A percentile compares a stretch with the other conserved stretches of the same genome.
phyloP scores from a whole-genome alignment of 2,329 filamentous ascomycete species.

The Dothiorella sarmentorum region DNA sequence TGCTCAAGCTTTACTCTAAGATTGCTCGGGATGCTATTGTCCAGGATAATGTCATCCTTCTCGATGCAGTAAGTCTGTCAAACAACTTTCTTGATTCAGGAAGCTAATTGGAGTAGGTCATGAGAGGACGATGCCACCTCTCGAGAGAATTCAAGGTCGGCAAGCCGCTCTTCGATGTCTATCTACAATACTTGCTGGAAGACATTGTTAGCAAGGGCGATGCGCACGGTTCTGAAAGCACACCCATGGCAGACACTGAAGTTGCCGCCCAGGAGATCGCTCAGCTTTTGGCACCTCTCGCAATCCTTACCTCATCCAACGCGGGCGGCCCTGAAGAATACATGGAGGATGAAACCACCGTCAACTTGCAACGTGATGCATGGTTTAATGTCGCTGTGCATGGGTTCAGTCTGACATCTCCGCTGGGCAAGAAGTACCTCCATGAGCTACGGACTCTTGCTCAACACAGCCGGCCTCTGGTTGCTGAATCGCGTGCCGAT shows the following conservation, averaged over 20 bases:
- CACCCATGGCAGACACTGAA: slow-evolving; percentile 74
- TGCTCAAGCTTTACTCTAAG: slow-evolving; percentile 79
- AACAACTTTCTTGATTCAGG: background rate
- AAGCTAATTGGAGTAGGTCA: slow-evolving; percentile 50
- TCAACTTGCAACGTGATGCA: slow-evolving; percentile 76
- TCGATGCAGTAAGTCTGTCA: slow-evolving; percentile 63
- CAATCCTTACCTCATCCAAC: slow-evolving; percentile 67
- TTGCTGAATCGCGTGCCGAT: slow-evolving; percentile 84
- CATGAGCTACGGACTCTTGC: slow-evolving; percentile 81
- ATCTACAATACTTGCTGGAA: slow-evolving; percentile 79
- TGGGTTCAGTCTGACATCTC: slow-evolving; percentile 74
- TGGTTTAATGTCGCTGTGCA: slow-evolving; percentile 99
- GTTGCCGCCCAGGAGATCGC: slow-evolving; percentile 82
- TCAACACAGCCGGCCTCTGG: slow-evolving; percentile 78
- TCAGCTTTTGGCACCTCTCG: slow-evolving; percentile 82
- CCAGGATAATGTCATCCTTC: slow-evolving; percentile 63
- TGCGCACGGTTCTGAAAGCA: slow-evolving; percentile 66
- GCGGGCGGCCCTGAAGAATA: slow-evolving; percentile 58
- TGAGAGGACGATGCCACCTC: slow-evolving; percentile 75
- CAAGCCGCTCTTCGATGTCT: slow-evolving; percentile 76
- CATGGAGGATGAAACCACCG: slow-evolving; percentile 47
- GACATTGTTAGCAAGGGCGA: slow-evolving; percentile 89
- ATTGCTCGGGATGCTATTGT: slow-evolving; percentile 70
- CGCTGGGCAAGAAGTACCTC: slow-evolving; percentile 67
- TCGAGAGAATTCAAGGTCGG: slow-evolving; percentile 65